Percentiles rank a stretch among this genome's conserved stretches.
Evolutionary conservation across 352 stramenopile genomes (phyloP).

Genomic region (Phytophthora capsici): DNA sequence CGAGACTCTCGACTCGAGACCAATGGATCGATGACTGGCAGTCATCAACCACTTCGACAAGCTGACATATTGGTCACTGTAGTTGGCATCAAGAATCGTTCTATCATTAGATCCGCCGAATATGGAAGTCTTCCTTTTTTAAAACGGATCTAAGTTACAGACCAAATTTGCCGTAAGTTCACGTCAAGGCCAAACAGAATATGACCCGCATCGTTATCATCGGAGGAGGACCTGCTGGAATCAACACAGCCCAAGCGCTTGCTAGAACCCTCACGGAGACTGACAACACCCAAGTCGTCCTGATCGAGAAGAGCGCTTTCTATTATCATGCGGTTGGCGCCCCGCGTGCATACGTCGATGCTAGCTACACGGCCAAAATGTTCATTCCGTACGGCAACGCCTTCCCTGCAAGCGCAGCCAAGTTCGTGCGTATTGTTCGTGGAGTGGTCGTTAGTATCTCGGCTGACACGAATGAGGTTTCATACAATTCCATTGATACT

Average conservation of each 20-base stretch:
- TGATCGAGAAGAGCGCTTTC: constrained; percentile 52
- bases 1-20: too few relatives aligned
- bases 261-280: constrained; percentile 25
- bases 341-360: constrained; percentile 46
- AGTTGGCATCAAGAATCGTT: too few relatives aligned
- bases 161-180: constrained; percentile 14
- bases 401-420: constrained; percentile 18
- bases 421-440: constrained; percentile 33
- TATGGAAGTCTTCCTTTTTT: too few relatives aligned
- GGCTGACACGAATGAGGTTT: constrained; percentile 26
- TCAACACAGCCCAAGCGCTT: constrained; percentile 42
- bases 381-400: constrained; percentile 49
- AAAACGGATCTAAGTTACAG: too few relatives aligned
- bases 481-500: constrained; percentile 27
- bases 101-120: too few relatives aligned
- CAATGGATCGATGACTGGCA: too few relatives aligned
- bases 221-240: constrained; percentile 39
- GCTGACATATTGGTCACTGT: too few relatives aligned
- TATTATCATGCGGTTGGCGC: constrained; percentile 45
- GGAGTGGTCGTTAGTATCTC: constrained; percentile 36
- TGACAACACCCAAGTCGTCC: constrained; percentile 38
- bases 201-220: constrained; percentile 43
- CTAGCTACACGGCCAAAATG: constrained; percentile 37
- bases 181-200: constrained; percentile 9
- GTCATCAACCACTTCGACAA: too few relatives aligned